Evolutionary conservation across 2,329 filamentous ascomycete species (phyloP).

Genomic region (Neocatenulostroma microsporum): DNA sequence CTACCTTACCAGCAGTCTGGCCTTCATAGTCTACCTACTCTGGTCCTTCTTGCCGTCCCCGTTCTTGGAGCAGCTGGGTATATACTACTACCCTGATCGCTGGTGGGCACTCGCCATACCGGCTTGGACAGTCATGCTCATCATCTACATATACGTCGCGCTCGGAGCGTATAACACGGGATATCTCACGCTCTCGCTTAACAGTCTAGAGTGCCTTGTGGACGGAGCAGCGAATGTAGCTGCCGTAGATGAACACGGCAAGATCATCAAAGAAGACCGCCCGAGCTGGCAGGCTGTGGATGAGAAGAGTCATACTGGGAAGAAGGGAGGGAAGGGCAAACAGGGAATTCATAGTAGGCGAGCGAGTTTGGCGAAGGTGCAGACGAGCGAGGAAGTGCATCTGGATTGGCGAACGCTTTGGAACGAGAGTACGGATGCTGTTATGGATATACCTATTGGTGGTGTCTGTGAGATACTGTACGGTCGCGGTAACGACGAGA

Average conservation of each 20-base stretch:
- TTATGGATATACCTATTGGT: constrained; percentile 92
- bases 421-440: constrained; percentile 90
- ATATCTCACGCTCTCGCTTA: constrained; percentile 73
- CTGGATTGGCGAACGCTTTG: constrained; percentile 75
- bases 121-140: constrained; percentile 75
- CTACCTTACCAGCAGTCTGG: constrained; percentile 78
- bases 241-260: constrained; percentile 65
- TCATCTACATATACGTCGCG: constrained; percentile 91
- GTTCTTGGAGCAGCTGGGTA: constrained; percentile 84
- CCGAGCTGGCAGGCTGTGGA: constrained; percentile 19
- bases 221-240: constrained; percentile 85
- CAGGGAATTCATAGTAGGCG: constrained; percentile 31
- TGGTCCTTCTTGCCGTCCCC: constrained; percentile 92
- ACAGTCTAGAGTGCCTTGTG: constrained; percentile 78
- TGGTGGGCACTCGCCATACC: constrained; percentile 97
- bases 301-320: constrained; percentile 18
- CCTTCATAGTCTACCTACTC: constrained; percentile 64
- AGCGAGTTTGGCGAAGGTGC: constrained; percentile 25
- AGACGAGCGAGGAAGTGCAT: constrained; percentile 26
- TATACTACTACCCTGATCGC: constrained; percentile 92
- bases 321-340: constrained; percentile 28
- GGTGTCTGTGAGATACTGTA: constrained; percentile 94
- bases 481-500: constrained; percentile 38
- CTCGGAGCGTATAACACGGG: constrained; percentile 85
- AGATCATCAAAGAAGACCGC: constrained; percentile 36